phyloP scores from a whole-genome alignment of 129 eudicot genomes.

The Saussurea involucrata region DNA sequence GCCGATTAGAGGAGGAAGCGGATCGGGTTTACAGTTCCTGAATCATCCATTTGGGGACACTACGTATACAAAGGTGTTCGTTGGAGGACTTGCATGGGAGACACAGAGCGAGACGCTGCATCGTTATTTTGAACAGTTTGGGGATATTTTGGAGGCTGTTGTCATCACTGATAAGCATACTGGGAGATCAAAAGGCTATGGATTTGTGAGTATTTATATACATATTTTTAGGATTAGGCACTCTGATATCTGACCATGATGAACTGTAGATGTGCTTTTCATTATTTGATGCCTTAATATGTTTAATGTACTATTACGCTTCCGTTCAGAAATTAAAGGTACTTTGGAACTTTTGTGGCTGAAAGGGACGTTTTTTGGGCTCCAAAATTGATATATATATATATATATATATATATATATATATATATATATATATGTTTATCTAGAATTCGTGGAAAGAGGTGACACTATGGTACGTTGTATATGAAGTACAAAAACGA shows the following conservation, averaged over 20 bases:
- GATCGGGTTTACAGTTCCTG: slow-evolving; percentile 43
- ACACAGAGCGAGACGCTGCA: slow-evolving; percentile 54
- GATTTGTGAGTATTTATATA: slow-evolving; percentile 42
- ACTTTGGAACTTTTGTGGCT: neutral
- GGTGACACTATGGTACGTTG: neutral
- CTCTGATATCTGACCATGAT: neutral
- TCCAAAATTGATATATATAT: neutral
- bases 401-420: no score
- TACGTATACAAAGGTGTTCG: slow-evolving; percentile 51
- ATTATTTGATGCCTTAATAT: neutral
- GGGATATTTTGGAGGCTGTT: slow-evolving; percentile 60
- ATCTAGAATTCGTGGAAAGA: neutral
- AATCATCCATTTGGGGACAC: slow-evolving; percentile 45
- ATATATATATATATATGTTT: no score
- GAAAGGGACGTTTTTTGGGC: neutral
- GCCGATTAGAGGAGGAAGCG: slow-evolving; percentile 39
- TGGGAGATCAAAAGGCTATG: slow-evolving; percentile 65
- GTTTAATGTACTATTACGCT: neutral
- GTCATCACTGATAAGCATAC: slow-evolving; percentile 55
- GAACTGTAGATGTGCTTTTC: neutral
- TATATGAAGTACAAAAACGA: neutral
- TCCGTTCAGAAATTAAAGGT: slow-evolving; percentile 1
- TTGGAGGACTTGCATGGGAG: slow-evolving; percentile 66
- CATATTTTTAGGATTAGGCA: neutral
- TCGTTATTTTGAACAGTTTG: slow-evolving; percentile 49